Conservation (phyloP, 495 filamentous ascomycete species). For the Usnea hakonensis region DNA sequence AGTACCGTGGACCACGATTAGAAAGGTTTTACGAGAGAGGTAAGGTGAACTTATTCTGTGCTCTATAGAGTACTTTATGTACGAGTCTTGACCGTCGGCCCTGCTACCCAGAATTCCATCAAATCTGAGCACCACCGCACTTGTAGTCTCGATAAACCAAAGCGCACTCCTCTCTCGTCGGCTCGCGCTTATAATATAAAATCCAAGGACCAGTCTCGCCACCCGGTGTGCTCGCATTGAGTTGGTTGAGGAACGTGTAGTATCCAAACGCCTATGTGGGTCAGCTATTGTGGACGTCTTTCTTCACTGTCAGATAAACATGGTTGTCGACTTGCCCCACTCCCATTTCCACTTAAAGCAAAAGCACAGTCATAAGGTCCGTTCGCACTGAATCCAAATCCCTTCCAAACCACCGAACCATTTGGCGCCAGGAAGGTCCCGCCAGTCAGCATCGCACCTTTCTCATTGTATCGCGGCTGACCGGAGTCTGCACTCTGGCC, state of each 20-base stretch:
- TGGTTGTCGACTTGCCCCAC: background rate
- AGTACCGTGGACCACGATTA: too few species aligned
- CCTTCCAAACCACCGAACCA: background rate
- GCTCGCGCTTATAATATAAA: background rate
- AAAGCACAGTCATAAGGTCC: background rate
- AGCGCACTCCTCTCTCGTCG: background rate
- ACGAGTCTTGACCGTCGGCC: too few species aligned
- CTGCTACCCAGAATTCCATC: background rate
- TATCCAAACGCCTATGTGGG: background rate
- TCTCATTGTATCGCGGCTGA: background rate
- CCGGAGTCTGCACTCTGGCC: background rate
- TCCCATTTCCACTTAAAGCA: background rate
- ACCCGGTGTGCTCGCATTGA: background rate
- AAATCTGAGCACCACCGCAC: background rate
- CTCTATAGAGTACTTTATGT: background rate
- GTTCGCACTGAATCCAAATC: background rate
- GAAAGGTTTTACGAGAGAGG: too few species aligned
- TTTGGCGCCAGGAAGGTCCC: background rate
- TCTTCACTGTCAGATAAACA: background rate
- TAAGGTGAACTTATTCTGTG: background rate
- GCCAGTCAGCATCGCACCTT: constrained; percentile 1
- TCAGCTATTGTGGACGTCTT: background rate
- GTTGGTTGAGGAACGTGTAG: background rate
- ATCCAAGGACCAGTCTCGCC: background rate
- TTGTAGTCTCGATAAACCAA: background rate